Evolutionary conservation across 164 flowering plant genomes (phyloP).

Genomic region (Magnolia kwangsiensis): DNA sequence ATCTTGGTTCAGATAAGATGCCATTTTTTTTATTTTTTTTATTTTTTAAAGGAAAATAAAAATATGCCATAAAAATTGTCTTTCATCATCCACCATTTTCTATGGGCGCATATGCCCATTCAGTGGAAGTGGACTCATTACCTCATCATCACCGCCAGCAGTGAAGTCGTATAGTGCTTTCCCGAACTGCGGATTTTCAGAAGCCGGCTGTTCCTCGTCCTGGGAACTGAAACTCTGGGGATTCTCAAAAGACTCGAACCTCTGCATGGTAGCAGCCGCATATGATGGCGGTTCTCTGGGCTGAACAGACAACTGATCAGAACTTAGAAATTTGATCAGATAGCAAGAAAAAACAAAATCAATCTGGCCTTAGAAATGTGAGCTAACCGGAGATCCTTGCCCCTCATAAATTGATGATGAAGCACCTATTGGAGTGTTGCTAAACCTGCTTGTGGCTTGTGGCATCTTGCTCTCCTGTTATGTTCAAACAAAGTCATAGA

Average conservation of each 20-base stretch:
- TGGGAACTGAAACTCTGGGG: constrained; percentile 66
- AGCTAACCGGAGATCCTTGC: constrained; percentile 64
- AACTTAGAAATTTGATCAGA: background rate
- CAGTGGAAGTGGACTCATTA: constrained; percentile 13
- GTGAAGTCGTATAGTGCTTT: constrained; percentile 95
- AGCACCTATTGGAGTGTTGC: constrained; percentile 36
- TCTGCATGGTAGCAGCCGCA: constrained; percentile 49
- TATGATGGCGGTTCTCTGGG: constrained; percentile 87
- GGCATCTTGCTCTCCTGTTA: constrained; percentile 51
- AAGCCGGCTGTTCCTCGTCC: constrained; percentile 43
- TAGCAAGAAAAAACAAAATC: constrained; percentile 1
- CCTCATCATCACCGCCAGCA: constrained; percentile 99
- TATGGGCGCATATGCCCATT: background rate
- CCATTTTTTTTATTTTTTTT: background rate
- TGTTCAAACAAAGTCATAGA: background rate
- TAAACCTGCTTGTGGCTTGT: constrained; percentile 51
- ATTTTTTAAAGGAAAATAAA: too few relatives aligned
- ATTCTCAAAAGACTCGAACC: constrained; percentile 84
- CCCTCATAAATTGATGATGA: constrained; percentile 47
- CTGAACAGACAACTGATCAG: constrained; percentile 38
- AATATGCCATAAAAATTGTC: background rate
- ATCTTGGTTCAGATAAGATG: background rate
- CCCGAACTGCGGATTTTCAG: constrained; percentile 61
- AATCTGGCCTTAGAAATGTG: background rate
- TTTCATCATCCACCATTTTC: background rate